These are phyloP conservation scores for Ophiosphaerella korrae DNA, from an alignment of 2,329 filamentous ascomycete genomes.

Conservation along the genomic window DNA sequence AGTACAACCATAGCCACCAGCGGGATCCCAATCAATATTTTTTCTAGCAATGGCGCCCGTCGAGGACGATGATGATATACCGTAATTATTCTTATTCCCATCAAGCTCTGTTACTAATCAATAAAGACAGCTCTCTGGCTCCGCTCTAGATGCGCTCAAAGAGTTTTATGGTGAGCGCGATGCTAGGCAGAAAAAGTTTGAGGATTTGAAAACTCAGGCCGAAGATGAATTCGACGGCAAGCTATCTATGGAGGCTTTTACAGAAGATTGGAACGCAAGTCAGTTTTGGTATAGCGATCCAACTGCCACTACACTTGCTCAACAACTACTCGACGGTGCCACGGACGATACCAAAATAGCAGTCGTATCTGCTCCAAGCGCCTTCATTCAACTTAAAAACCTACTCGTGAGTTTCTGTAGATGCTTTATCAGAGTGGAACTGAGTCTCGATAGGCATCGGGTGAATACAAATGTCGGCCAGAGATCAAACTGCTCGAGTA, in stretches of 20 bases:
- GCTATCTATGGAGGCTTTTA: slow-evolving; percentile 71
- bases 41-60: slow-evolving; percentile 26
- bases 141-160: slow-evolving; percentile 70
- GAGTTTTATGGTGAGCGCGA: slow-evolving; percentile 78
- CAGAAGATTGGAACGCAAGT: slow-evolving; percentile 81
- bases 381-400: slow-evolving; percentile 78
- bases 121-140: slow-evolving; percentile 66
- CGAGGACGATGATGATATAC: slow-evolving; percentile 44
- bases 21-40: slow-evolving; percentile 1
- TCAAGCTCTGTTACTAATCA: slow-evolving; percentile 19
- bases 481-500: slow-evolving; percentile 72
- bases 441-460: slow-evolving; percentile 30
- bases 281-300: slow-evolving; percentile 85
- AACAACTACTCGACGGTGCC: slow-evolving; percentile 67
- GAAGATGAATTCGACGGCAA: slow-evolving; percentile 59
- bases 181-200: slow-evolving; percentile 67
- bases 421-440: too few relatives aligned
- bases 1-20: slow-evolving; percentile 12
- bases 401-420: slow-evolving; percentile 58
- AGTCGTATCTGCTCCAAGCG: slow-evolving; percentile 75
- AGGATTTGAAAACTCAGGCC: slow-evolving; percentile 66
- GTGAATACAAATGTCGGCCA: slow-evolving; percentile 50
- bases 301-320: slow-evolving; percentile 68
- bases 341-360: slow-evolving; percentile 65
- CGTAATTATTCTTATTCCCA: slow-evolving; percentile 26